Evolutionary conservation across 208 protist species (phyloP), one percentile per base, ranked within the genome.

Genomic region (Crithidia brevicula): DNA sequence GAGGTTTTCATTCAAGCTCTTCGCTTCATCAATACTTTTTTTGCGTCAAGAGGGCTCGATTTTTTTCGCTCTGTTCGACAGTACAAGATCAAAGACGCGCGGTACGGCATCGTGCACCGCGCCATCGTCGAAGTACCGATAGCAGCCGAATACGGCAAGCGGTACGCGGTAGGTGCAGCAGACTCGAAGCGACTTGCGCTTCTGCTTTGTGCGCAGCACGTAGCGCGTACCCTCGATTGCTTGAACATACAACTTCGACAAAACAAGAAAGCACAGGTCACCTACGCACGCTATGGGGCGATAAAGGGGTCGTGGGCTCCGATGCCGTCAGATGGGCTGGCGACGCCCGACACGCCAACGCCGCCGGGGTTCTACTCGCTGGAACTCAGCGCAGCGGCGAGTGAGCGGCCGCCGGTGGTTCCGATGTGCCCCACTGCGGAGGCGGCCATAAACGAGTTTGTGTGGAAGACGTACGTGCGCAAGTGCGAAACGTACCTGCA

Each of bases 101-200:
- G 45, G 15, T 78, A 83, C 56, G 88, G 91, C 1, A 64, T 23
- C 30, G 74, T 96, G 16, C 85, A 96, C 72, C 86, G 91, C 34
- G 76, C 85, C n/a, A 81, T 94, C 23, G 72, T 83, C 36, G 81
- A 90, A 77, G 13, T 96, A 25, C 91, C 91, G 9, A 30, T 94
- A 31, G 72, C 88, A 15, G 31, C 58, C 3, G 52, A 59, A 31
- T 91, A 83, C 70, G 85, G 85, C 20, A 66, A 61, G 34, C 86
- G 85, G 11, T 75, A 85, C 50, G 89, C 79, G 34, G 84, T 96
- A 4, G 92, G 83, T 7, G 87, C 83, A 58, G 86, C 78, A n/a
- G 57, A 57, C 38, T 74, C 62, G 25, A 92, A 92, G 73, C 72
- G 79, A 40, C 60, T 76, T 1, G 84, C 92, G 4, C 70, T 77